Conservation (phyloP, 257 asterid genomes). For the Solanum sparsipilum region DNA sequence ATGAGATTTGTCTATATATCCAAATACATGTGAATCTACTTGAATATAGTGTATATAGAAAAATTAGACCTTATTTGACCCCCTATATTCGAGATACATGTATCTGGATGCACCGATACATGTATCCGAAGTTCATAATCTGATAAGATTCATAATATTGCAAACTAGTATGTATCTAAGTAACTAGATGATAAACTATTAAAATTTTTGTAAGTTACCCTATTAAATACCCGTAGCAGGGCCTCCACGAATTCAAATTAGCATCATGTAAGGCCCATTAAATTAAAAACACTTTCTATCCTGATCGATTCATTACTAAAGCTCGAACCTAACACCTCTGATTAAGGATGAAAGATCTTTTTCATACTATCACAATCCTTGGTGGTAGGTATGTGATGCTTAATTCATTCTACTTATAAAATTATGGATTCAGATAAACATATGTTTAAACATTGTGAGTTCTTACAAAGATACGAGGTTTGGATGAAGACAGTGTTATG, state of each 20-base stretch:
- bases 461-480: too few relatives aligned
- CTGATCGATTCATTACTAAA: too few relatives aligned
- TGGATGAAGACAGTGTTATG: too few relatives aligned
- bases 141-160: too few relatives aligned
- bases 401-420: too few relatives aligned
- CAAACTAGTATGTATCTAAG: not conserved
- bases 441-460: too few relatives aligned
- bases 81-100: not conserved
- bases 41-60: not conserved
- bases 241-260: not conserved
- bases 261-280: not conserved
- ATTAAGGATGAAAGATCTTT: not conserved
- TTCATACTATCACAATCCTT: not conserved
- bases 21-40: too few relatives aligned
- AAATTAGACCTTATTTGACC: too few relatives aligned
- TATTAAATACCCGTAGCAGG: not conserved
- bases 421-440: not conserved
- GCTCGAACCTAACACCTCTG: not conserved
- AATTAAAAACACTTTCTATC: too few relatives aligned
- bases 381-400: not conserved
- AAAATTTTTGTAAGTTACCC: not conserved
- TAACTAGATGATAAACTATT: not conserved
- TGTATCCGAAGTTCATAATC: not conserved
- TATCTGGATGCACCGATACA: not conserved
- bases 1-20: too few relatives aligned